Evolutionary conservation across 1,284 basidiomycete genomes (phyloP).

Genomic region (Microbotryum scabiosae): DNA sequence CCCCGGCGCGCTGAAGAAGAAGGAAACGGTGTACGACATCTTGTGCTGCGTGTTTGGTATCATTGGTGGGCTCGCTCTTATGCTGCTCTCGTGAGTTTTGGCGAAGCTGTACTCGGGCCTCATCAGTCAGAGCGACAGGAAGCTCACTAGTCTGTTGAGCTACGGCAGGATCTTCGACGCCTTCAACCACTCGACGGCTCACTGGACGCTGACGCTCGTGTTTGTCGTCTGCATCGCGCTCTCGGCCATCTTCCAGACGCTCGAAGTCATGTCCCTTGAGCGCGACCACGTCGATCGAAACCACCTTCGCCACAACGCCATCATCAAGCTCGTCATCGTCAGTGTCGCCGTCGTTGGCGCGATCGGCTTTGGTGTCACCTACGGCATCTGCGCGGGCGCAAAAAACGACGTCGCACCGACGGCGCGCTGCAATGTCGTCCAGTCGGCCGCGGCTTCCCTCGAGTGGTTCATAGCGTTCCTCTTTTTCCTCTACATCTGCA

Average conservation of each 20-base stretch:
- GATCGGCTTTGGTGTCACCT: constrained; percentile 45
- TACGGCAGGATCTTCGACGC: constrained; percentile 32
- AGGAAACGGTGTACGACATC: constrained; percentile 37
- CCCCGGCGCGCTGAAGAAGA: constrained; percentile 40
- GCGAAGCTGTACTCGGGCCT: too few species aligned
- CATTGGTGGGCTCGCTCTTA: constrained; percentile 42
- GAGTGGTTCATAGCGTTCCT: constrained; percentile 44
- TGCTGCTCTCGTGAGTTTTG: constrained; percentile 42
- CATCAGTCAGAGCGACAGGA: constrained; percentile 17
- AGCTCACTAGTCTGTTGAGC: neutral
- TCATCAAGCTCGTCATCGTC: constrained; percentile 45
- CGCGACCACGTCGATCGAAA: constrained; percentile 37
- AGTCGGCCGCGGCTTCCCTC: constrained; percentile 43
- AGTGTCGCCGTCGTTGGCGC: constrained; percentile 42
- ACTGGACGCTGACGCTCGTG: constrained; percentile 46
- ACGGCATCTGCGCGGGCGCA: constrained; percentile 36
- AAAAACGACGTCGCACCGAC: constrained; percentile 17
- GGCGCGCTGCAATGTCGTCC: constrained; percentile 41
- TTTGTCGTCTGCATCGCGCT: constrained; percentile 47
- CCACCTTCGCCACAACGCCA: constrained; percentile 43
- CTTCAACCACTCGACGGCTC: constrained; percentile 42
- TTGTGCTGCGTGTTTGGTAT: constrained; percentile 43
- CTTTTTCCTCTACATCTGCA: constrained; percentile 39
- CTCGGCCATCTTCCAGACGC: constrained; percentile 45
- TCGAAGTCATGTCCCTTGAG: constrained; percentile 42